Base-by-base conservation (phyloP, 139 green algal genomes). In the Pseudopediastrum boryanum region DNA sequence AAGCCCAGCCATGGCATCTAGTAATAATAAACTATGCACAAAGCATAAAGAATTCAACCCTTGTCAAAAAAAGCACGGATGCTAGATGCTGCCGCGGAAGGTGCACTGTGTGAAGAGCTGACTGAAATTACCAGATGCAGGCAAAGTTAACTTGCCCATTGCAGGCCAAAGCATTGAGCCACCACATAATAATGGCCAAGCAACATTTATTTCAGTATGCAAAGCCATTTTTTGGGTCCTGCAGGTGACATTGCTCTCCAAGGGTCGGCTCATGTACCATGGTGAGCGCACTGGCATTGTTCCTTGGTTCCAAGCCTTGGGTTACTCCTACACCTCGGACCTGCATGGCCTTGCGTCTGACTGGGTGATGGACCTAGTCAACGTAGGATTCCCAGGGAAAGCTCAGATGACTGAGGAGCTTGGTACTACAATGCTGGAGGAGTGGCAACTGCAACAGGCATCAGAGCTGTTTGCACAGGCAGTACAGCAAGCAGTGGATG, bases 341-440 rank as follows among this genome's bases (percentile, higher is more conserved):
- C 65, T 78, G 44, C 83, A 90, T 41, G 83, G 87, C 42, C 76
- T 86, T 52, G 72, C 71, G 8, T 75, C 66, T n/a, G 87, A 92
- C 79, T 92, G 87, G 87, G 76, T 90, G 43, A 89, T 94, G 73
- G 89, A 94, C 75, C 80, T 92, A 23, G 86, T 94, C 43, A 90
- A 87, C 69, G 78, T 91, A 21, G 85, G 79, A 38, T 93, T 92
- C 76, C n/a, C 13, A 12, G 46, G n/a, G n/a, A n/a, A n/a, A n/a
- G n/a, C n/a, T n/a, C n/a, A n/a, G n/a, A n/a, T n/a, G n/a, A n/a
- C n/a, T n/a, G n/a, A n/a, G n/a, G n/a, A n/a, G n/a, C n/a, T n/a
- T n/a, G n/a, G n/a, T n/a, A n/a, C n/a, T n/a, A n/a, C n/a, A n/a
- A n/a, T n/a, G n/a, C n/a, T n/a, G n/a, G n/a, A n/a, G n/a, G n/a